Evolutionary conservation across 2,329 filamentous ascomycete species (phyloP).

Genomic region (Chaetomium olivaceum): DNA sequence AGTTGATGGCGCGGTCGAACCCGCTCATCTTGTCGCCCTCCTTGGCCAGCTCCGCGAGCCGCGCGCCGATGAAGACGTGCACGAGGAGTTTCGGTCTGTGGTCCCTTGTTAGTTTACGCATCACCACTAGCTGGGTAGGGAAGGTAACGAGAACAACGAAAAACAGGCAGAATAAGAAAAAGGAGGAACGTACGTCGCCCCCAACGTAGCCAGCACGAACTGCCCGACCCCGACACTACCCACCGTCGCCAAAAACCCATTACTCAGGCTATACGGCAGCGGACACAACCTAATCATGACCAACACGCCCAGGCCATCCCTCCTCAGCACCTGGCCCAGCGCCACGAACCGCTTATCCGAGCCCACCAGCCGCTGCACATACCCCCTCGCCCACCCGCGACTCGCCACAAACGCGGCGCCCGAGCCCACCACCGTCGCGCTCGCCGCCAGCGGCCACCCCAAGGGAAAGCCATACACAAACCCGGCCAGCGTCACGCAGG

Average conservation of each 20-base stretch:
- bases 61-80: constrained; percentile 86
- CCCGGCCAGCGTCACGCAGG: constrained; percentile 58
- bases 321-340: constrained; percentile 80
- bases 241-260: constrained; percentile 91
- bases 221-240: constrained; percentile 76
- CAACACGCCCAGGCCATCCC: constrained; percentile 85
- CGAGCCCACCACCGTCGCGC: constrained; percentile 76
- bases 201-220: constrained; percentile 79
- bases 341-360: constrained; percentile 86
- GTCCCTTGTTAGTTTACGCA: no score
- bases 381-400: constrained; percentile 72
- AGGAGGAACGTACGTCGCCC: constrained; percentile 56
- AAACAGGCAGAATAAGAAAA: not conserved
- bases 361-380: constrained; percentile 79
- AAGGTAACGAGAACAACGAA: not conserved
- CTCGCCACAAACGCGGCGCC: constrained; percentile 78
- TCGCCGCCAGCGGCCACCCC: constrained; percentile 82
- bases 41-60: constrained; percentile 81
- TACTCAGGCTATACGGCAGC: constrained; percentile 87
- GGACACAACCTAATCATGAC: constrained; percentile 92
- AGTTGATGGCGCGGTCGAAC: constrained; percentile 78
- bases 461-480: constrained; percentile 58
- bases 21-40: constrained; percentile 79
- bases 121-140: not conserved
- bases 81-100: constrained; percentile 79